Percentiles rank a stretch among this genome's conserved stretches.
Conservation (phyloP, 1,284 basidiomycete species). For the Ganoderma sinense region DNA sequence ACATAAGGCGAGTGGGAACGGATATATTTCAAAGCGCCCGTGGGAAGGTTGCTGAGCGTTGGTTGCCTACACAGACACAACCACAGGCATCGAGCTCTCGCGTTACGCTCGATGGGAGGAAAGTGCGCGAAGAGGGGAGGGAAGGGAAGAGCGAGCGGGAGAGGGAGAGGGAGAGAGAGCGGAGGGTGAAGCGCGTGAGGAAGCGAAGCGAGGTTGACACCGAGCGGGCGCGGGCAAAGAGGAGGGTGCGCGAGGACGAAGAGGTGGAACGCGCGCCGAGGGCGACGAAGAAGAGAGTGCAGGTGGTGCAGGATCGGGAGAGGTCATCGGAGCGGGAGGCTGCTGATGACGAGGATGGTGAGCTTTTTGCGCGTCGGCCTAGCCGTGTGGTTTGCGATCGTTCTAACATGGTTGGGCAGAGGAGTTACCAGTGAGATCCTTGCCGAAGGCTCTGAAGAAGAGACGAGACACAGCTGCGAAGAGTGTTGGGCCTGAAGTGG, state of each 20-base stretch:
- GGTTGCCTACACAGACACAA: constrained; percentile 16
- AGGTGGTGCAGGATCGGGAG: constrained; percentile 8
- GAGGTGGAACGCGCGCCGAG: constrained; percentile 20
- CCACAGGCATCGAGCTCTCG: constrained; percentile 39
- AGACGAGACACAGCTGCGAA: constrained; percentile 9
- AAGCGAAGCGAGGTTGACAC: constrained; percentile 28
- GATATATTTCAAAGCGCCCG: not conserved
- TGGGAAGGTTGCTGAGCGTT: not conserved
- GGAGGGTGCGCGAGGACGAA: constrained; percentile 18
- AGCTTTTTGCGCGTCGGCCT: not conserved
- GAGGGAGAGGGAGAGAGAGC: constrained; percentile 22
- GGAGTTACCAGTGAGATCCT: constrained; percentile 4
- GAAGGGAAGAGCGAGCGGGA: constrained; percentile 18
- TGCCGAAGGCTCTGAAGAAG: constrained; percentile 23
- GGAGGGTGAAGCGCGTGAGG: constrained; percentile 29
- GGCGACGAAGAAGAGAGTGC: constrained; percentile 21
- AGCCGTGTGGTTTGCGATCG: not conserved
- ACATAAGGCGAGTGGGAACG: constrained; percentile 23
- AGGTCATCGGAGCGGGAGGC: constrained; percentile 25
- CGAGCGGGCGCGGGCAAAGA: constrained; percentile 23
- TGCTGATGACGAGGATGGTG: constrained; percentile 31
- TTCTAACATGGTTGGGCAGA: constrained; percentile 13
- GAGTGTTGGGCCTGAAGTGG: constrained; percentile 11
- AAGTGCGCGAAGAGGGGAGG: constrained; percentile 16
- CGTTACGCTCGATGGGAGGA: constrained; percentile 33